Percentiles rank a stretch among this genome's conserved stretches.
Evolutionary conservation across 1,139 yeast species (phyloP).

Genomic region (Groenewaldozyma auringiensis): DNA sequence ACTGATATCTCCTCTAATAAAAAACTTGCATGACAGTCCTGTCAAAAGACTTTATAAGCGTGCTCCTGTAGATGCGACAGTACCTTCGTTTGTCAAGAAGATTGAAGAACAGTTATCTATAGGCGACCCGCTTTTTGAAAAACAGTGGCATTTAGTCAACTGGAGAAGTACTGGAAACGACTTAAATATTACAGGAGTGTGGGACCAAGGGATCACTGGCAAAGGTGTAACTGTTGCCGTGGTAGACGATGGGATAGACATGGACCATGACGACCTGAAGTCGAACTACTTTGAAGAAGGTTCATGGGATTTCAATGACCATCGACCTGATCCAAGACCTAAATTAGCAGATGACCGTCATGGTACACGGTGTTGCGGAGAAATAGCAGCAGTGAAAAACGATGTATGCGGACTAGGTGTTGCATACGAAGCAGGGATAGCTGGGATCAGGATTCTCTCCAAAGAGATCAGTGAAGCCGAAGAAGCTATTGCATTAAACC

Average conservation of each 20-base stretch:
- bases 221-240: slow-evolving; percentile 71
- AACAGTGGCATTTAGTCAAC: slow-evolving; percentile 90
- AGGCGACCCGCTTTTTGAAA: slow-evolving; percentile 67
- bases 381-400: slow-evolving; percentile 79
- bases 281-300: slow-evolving; percentile 68
- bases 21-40: slow-evolving; percentile 19
- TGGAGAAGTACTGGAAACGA: slow-evolving; percentile 69
- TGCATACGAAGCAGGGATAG: slow-evolving; percentile 75
- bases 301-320: slow-evolving; percentile 85
- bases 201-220: slow-evolving; percentile 81
- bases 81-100: slow-evolving; percentile 14
- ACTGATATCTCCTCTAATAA: slow-evolving; percentile 13
- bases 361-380: slow-evolving; percentile 98
- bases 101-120: slow-evolving; percentile 49
- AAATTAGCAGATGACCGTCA: slow-evolving; percentile 77
- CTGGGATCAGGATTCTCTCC: slow-evolving; percentile 85
- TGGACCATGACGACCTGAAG: slow-evolving; percentile 61
- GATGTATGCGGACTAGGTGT: slow-evolving; percentile 92
- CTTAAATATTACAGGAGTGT: slow-evolving; percentile 76
- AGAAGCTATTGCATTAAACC: slow-evolving; percentile 82
- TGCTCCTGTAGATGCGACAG: slow-evolving; percentile 14
- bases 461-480: slow-evolving; percentile 75
- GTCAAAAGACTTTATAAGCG: slow-evolving; percentile 19
- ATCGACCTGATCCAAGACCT: slow-evolving; percentile 70
- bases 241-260: slow-evolving; percentile 92